Evolutionary conservation across 1,284 basidiomycete species (phyloP).

Genomic region (Puccinia brachypodii): DNA sequence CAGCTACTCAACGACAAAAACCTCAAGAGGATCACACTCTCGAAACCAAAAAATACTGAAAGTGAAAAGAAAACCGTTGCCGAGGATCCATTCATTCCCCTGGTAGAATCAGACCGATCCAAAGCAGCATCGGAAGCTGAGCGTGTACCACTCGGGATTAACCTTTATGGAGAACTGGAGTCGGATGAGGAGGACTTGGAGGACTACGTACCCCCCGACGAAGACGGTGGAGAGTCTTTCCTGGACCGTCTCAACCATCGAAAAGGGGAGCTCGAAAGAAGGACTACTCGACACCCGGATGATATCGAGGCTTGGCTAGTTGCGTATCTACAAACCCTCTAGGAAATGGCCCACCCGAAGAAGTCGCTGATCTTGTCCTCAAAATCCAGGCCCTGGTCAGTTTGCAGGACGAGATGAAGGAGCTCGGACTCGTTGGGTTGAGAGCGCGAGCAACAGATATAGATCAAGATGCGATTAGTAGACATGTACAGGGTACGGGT

Average conservation of each 20-base stretch:
- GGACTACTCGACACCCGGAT: background rate
- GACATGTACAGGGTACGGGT: conserved; percentile 35
- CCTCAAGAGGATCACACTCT: conserved; percentile 32
- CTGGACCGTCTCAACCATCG: conserved; percentile 22
- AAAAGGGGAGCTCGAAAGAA: conserved; percentile 33
- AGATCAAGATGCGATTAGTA: conserved; percentile 11
- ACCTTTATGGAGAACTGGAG: conserved; percentile 8
- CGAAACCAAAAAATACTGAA: background rate
- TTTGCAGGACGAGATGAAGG: conserved; percentile 48
- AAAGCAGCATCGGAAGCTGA: background rate
- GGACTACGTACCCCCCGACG: conserved; percentile 30
- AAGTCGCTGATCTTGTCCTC: background rate
- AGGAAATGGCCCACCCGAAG: background rate
- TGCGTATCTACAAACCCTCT: background rate
- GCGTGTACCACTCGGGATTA: background rate
- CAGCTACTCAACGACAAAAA: conserved; percentile 40
- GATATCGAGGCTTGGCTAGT: conserved; percentile 44
- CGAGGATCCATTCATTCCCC: background rate
- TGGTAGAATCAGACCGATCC: background rate
- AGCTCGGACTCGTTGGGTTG: conserved; percentile 43
- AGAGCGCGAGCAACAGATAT: conserved; percentile 12
- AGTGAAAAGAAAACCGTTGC: too few species aligned
- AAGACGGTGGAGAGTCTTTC: conserved; percentile 36
- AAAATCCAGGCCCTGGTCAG: conserved; percentile 22
- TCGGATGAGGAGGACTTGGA: conserved; percentile 3